Percentiles rank a stretch among this genome's conserved stretches.
Evolutionary conservation across 768 basidiomycete genomes (phyloP).

Genomic region (Sporobolomyces phaffii): DNA sequence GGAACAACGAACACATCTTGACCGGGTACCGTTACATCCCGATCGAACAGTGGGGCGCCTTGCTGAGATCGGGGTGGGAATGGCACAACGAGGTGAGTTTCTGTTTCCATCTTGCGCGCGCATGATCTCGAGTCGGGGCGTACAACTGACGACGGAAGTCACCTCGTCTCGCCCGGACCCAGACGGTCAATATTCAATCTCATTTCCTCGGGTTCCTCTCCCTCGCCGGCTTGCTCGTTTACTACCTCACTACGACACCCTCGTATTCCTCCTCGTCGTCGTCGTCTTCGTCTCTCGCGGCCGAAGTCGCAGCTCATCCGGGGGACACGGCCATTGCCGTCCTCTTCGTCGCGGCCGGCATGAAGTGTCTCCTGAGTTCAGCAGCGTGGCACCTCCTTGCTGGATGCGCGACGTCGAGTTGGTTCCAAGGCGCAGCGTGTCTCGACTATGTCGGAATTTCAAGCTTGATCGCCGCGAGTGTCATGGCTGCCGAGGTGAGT

Average conservation of each 20-base stretch:
- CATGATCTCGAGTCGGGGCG: neutral
- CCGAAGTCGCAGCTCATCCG: constrained; percentile 12
- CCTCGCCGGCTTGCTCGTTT: constrained; percentile 35
- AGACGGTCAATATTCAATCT: constrained; percentile 38
- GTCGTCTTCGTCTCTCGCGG: constrained; percentile 9
- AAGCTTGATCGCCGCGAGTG: constrained; percentile 38
- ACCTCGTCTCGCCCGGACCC: too few relatives aligned
- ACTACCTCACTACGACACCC: constrained; percentile 22
- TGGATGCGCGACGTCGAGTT: constrained; percentile 40
- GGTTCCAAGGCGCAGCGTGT: constrained; percentile 42
- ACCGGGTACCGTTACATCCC: constrained; percentile 43
- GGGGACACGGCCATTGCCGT: constrained; percentile 41
- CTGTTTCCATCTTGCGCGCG: neutral
- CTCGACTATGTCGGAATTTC: constrained; percentile 44
- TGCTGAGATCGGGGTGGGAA: constrained; percentile 33
- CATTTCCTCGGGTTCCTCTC: constrained; percentile 41
- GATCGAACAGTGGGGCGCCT: constrained; percentile 37
- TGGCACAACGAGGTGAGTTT: constrained; percentile 43
- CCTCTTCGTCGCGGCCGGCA: constrained; percentile 41
- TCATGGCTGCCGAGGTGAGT: constrained; percentile 36
- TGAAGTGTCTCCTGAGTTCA: constrained; percentile 43
- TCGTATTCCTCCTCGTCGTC: constrained; percentile 25
- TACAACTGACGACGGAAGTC: too few relatives aligned
- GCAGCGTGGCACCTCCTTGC: constrained; percentile 43
- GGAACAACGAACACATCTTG: constrained; percentile 43